Base-by-base conservation (phyloP, 2,329 filamentous ascomycete species). In the Chrysosporium keratinophilum region DNA sequence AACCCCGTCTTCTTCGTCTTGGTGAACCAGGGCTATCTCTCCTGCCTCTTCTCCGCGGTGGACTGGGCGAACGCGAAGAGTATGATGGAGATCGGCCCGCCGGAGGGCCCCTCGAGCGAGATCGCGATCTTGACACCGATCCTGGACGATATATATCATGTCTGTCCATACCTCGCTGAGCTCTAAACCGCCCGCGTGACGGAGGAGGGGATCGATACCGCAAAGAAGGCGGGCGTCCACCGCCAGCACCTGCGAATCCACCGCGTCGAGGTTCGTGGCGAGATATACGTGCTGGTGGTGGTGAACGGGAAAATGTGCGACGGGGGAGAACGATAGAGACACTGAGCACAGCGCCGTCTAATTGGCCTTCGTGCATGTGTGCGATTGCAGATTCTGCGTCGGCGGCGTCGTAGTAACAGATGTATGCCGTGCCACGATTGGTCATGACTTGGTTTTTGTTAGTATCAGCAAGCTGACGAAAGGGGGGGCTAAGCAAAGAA, bases 291-390 rank as follows among this genome's bases (percentile, higher is more conserved):
- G 85, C 81, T 4, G 79, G 79, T 1, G 88, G 88, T 14, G 90
- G 90, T 44, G 85, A 82, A 15, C 82, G 82, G 5, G 87, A 90
- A 64, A 95, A 87, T 62, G 88, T 88, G 63, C 86, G 83, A 48
- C 86, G 81, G 0, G 88, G 88, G 35, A 95, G 76, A 23, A 95
- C 88, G 60, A 96, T 93, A 43, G 87, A 93, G 47, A 96, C 90
- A 64, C 85, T 85, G 64, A 96, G 83, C 39, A 82, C 77, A 19
- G 84, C 81, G 50, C 89, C 89, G 68, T 96, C 90, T 28, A 95
- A 74, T 65, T 95, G 87, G n/a, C 87, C 88, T 72, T 98, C 93
- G 69, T 98, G 93, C 93, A 98, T 97, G 67, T 95, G 87, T 15
- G 90, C 82, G 62, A 96, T 94, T 28, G 93, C 93, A 12, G 82